phyloP scores from a whole-genome alignment of 495 filamentous ascomycete genomes.

The Symbiotaphrina buchneri region DNA sequence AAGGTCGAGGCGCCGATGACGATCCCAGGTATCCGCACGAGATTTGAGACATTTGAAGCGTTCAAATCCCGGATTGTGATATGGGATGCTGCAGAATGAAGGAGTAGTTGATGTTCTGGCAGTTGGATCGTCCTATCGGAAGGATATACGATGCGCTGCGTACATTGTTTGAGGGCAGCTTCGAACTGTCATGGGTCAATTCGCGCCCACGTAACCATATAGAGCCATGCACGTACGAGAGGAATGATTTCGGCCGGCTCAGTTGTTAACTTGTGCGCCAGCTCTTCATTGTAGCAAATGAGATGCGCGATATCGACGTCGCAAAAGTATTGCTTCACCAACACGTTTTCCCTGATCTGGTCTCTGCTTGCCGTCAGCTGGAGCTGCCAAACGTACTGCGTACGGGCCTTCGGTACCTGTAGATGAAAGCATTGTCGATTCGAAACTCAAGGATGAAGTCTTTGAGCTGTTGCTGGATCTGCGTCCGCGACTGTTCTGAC shows the following conservation, averaged over 20 bases:
- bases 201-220: slow-evolving; percentile 2
- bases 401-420: slow-evolving; percentile 33
- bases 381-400: slow-evolving; percentile 7
- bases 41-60: slow-evolving; percentile 78
- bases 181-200: slow-evolving; percentile 45
- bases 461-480: slow-evolving; percentile 29
- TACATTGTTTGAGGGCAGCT: slow-evolving; percentile 69
- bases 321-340: slow-evolving; percentile 88
- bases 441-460: slow-evolving; percentile 89
- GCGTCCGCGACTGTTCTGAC: slow-evolving; percentile 31
- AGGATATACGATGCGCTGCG: slow-evolving; percentile 69
- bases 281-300: slow-evolving; percentile 89
- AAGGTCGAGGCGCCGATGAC: slow-evolving; percentile 94
- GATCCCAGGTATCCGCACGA: slow-evolving; percentile 91
- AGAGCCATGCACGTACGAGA: slow-evolving; percentile 26
- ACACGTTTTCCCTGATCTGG: slow-evolving; percentile 84
- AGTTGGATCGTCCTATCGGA: slow-evolving; percentile 45
- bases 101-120: slow-evolving; percentile 84
- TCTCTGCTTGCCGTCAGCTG: no score
- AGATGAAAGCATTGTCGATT: slow-evolving; percentile 88
- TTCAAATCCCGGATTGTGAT: slow-evolving; percentile 88
- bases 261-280: slow-evolving; percentile 74
- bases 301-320: slow-evolving; percentile 94
- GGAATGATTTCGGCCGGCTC: slow-evolving; percentile 89
- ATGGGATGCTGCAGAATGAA: slow-evolving; percentile 77